Percentiles rank a stretch among this genome's conserved stretches.
These are phyloP conservation scores for Candida vartiovaarae DNA, from an alignment of 805 yeast species.

Conservation along the genomic window DNA sequence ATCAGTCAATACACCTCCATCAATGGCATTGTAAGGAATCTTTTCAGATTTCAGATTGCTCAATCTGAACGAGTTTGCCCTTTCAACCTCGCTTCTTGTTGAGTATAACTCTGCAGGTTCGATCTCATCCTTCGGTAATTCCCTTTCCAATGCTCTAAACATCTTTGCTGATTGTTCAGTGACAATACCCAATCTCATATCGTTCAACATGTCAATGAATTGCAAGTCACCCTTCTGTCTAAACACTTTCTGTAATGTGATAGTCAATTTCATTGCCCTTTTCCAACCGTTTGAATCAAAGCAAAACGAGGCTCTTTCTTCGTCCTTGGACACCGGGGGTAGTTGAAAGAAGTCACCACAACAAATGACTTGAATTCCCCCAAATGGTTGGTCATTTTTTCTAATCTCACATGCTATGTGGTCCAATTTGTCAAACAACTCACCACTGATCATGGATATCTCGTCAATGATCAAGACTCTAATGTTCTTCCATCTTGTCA, in stretches of 20 bases:
- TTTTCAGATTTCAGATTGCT: conserved; percentile 36
- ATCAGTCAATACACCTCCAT: conserved; percentile 43
- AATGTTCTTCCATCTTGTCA: conserved; percentile 46
- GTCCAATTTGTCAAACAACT: conserved; percentile 56
- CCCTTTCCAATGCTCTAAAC: conserved; percentile 47
- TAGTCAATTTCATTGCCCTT: conserved; percentile 45
- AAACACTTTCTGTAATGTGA: conserved; percentile 58
- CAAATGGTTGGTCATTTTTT: conserved; percentile 50
- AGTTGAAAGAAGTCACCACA: conserved; percentile 81
- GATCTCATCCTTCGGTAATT: conserved; percentile 48
- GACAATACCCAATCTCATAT: conserved; percentile 59
- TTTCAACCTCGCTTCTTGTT: conserved; percentile 64
- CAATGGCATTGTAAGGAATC: conserved; percentile 41
- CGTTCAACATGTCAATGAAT: conserved; percentile 69
- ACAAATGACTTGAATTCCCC: conserved; percentile 69
- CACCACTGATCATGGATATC: conserved; percentile 74
- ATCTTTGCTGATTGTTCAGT: conserved; percentile 38
- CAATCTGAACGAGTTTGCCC: conserved; percentile 51
- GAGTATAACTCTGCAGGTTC: conserved; percentile 72
- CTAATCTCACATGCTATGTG: conserved; percentile 48
- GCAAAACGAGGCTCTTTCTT: conserved; percentile 41
- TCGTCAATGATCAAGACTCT: conserved; percentile 70
- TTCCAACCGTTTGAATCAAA: conserved; percentile 64
- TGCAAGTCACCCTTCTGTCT: conserved; percentile 69
- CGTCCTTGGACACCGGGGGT: conserved; percentile 51